Evolutionary conservation across 2,329 filamentous ascomycete species (phyloP).

Genomic region (Ophiostoma piceae): DNA sequence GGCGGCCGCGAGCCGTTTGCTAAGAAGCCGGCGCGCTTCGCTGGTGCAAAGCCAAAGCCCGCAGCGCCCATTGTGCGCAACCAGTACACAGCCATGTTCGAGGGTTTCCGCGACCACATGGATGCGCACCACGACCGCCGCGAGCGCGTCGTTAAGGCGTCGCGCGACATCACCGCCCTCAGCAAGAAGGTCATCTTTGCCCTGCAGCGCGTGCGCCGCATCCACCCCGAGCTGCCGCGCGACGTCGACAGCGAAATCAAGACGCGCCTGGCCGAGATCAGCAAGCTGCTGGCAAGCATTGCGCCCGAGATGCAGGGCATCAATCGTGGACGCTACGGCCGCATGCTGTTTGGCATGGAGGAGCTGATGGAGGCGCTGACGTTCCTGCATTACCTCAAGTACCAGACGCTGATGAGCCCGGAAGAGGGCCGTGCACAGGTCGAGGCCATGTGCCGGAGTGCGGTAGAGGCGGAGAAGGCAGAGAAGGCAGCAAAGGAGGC

Average conservation of each 20-base stretch:
- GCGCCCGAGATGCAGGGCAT: slow-evolving; percentile 68
- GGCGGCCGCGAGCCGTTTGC: slow-evolving; percentile 26
- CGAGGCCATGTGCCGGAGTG: slow-evolving; percentile 34
- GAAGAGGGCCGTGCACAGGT: slow-evolving; percentile 52
- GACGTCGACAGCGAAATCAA: slow-evolving; percentile 66
- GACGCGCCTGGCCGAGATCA: slow-evolving; percentile 65
- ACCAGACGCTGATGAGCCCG: slow-evolving; percentile 66
- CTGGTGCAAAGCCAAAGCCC: not conserved
- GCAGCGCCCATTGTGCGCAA: slow-evolving; percentile 36
- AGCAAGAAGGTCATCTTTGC: slow-evolving; percentile 97
- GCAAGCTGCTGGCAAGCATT: slow-evolving; percentile 61
- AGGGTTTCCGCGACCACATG: slow-evolving; percentile 76
- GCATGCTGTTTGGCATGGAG: slow-evolving; percentile 78
- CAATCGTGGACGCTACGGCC: slow-evolving; percentile 76
- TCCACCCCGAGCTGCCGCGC: slow-evolving; percentile 58
- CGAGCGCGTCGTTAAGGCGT: slow-evolving; percentile 84
- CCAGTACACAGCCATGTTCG: slow-evolving; percentile 70
- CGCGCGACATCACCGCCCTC: slow-evolving; percentile 83
- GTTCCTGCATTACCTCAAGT: slow-evolving; percentile 80
- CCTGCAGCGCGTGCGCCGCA: slow-evolving; percentile 66
- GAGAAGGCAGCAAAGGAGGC: not conserved
- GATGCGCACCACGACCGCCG: slow-evolving; percentile 92
- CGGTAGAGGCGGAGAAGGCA: slow-evolving; percentile 7
- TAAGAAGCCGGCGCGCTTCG: slow-evolving; percentile 33
- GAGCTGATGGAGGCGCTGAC: slow-evolving; percentile 90